A percentile compares a stretch with the other conserved stretches of the same genome.
Evolutionary conservation across 208 protist species (phyloP).

Genomic region (Spongospora subterranea): DNA sequence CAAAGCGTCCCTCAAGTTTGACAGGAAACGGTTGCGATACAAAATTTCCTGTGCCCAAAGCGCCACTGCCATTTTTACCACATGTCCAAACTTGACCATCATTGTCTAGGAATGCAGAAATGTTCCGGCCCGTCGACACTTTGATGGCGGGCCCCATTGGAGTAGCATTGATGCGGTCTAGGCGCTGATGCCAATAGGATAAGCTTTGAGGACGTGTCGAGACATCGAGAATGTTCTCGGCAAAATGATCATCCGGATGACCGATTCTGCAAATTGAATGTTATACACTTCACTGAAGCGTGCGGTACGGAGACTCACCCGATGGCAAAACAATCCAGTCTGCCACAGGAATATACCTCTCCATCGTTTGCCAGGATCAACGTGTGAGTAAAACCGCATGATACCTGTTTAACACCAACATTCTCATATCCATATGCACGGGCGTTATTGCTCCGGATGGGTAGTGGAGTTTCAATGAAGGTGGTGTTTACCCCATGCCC

Average conservation of each 20-base stretch:
- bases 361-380: conserved; percentile 3
- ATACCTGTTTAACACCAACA: background rate
- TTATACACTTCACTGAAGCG: background rate
- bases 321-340: conserved; percentile 47
- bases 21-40: conserved; percentile 10
- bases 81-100: conserved; percentile 3
- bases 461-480: background rate
- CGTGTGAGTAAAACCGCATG: conserved; percentile 28
- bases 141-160: background rate
- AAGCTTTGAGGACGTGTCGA: background rate
- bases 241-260: conserved; percentile 28
- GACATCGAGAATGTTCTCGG: background rate
- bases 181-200: background rate
- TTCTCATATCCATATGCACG: background rate
- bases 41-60: background rate
- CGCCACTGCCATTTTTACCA: conserved; percentile 1
- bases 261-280: background rate
- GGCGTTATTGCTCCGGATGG: background rate
- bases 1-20: background rate
- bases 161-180: background rate
- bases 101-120: background rate
- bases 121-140: conserved; percentile 6
- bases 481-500: background rate
- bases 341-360: background rate
- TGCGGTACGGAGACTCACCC: background rate